Evolutionary conservation across 257 asterid genomes (phyloP).

Genomic region (Scutellaria barbata): DNA sequence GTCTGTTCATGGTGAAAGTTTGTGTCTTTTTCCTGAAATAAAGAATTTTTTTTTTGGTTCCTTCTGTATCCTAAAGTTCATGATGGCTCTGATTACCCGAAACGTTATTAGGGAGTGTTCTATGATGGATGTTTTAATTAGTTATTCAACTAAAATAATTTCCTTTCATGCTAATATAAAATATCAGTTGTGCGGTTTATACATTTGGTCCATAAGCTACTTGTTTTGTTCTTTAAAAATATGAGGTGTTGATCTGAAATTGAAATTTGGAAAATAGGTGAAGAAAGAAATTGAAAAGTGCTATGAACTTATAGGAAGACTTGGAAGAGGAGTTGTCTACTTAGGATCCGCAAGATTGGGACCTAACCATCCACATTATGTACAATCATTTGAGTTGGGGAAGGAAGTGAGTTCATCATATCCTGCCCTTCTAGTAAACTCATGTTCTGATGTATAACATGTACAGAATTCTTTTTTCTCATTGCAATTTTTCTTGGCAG

Average conservation of each 20-base stretch:
- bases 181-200: background rate
- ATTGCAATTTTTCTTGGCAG: conserved; percentile 44
- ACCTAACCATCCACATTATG: conserved; percentile 68
- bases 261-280: conserved; percentile 51
- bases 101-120: background rate
- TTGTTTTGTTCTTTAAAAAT: background rate
- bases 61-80: too few species aligned
- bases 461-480: conserved; percentile 11
- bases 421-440: background rate
- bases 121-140: background rate
- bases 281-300: conserved; percentile 84
- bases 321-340: conserved; percentile 92
- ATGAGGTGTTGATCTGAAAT: background rate
- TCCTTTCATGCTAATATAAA: too few species aligned
- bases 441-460: background rate
- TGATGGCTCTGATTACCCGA: too few species aligned
- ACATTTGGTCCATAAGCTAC: background rate
- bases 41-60: background rate
- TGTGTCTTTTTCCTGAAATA: background rate
- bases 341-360: conserved; percentile 94
- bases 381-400: conserved; percentile 61
- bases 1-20: conserved; percentile 33
- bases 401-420: conserved; percentile 54
- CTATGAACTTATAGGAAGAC: conserved; percentile 75
- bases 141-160: too few species aligned